Percentiles rank a stretch among this genome's conserved stretches.
phyloP scores from a whole-genome alignment of 2,329 filamentous ascomycete genomes.

The Botrytis pseudocinerea region DNA sequence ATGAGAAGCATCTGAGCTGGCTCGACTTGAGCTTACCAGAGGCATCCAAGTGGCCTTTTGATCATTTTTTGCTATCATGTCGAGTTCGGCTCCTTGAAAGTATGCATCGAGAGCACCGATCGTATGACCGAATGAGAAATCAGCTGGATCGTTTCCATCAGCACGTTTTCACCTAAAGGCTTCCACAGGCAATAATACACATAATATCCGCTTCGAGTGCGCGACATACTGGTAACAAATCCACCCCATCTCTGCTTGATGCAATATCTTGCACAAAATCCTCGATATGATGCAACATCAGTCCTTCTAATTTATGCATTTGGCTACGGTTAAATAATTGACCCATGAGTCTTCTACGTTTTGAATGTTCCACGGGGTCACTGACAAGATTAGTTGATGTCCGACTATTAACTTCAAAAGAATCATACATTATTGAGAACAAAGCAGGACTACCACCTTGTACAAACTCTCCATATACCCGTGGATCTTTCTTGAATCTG shows the following conservation, averaged over 20 bases:
- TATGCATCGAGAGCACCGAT: neutral
- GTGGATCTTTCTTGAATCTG: neutral
- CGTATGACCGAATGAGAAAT: neutral
- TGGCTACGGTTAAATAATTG: neutral
- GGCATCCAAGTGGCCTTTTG: neutral
- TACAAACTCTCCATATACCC: neutral
- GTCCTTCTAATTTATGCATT: neutral
- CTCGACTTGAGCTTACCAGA: neutral
- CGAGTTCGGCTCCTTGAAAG: neutral
- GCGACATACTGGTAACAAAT: neutral
- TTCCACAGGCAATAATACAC: neutral
- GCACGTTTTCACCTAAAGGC: neutral
- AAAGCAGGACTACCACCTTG: neutral
- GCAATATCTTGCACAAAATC: neutral
- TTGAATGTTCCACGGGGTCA: neutral
- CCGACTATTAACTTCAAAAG: neutral
- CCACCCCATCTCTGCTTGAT: neutral
- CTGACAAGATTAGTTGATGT: neutral
- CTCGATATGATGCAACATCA: neutral
- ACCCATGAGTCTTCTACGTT: neutral
- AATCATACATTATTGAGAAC: neutral
- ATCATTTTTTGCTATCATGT: neutral
- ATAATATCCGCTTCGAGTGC: neutral
- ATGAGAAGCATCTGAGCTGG: neutral
- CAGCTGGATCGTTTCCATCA: neutral